Percentiles rank a stretch among this genome's conserved stretches.
Evolutionary conservation across 2,329 filamentous ascomycete species (phyloP).

Genomic region (Aspergillus aculeatus): DNA sequence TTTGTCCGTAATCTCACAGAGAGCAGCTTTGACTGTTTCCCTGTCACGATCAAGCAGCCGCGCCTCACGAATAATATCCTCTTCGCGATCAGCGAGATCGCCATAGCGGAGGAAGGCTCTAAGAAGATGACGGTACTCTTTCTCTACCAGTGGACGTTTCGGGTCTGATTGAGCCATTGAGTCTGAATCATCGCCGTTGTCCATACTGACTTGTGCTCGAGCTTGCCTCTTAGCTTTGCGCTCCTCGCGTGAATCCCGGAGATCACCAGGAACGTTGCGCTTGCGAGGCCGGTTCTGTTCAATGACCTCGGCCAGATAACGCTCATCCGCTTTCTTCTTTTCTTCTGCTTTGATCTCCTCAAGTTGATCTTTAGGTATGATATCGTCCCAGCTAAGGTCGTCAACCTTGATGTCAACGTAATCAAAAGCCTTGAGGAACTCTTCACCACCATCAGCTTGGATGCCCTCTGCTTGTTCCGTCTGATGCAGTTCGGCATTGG

Average conservation of each 20-base stretch:
- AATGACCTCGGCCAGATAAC: conserved; percentile 76
- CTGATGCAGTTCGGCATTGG: conserved; percentile 95
- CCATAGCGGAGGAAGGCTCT: conserved; percentile 89
- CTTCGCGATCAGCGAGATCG: conserved; percentile 79
- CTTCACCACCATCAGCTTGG: conserved; percentile 92
- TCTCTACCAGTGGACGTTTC: conserved; percentile 83
- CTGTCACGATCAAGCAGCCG: conserved; percentile 78
- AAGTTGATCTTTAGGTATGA: conserved; percentile 91
- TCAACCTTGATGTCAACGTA: conserved; percentile 96
- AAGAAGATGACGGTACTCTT: conserved; percentile 89
- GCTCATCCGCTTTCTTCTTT: conserved; percentile 76
- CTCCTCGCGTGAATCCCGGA: conserved; percentile 56
- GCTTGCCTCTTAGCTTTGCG: conserved; percentile 69
- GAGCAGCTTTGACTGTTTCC: conserved; percentile 71
- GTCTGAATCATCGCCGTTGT: conserved; percentile 71
- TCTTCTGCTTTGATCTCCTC: conserved; percentile 88
- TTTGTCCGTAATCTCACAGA: conserved; percentile 75
- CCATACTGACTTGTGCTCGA: conserved; percentile 61
- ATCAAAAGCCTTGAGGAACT: conserved; percentile 85
- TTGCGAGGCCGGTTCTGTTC: conserved; percentile 82
- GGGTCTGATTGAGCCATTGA: conserved; percentile 68
- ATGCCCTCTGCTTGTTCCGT: conserved; percentile 94
- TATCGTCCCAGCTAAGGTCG: conserved; percentile 95
- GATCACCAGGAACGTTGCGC: conserved; percentile 61
- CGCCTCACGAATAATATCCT: conserved; percentile 85